phyloP scores from a whole-genome alignment of 2,329 filamentous ascomycete genomes.

The Fusarium sp. region DNA sequence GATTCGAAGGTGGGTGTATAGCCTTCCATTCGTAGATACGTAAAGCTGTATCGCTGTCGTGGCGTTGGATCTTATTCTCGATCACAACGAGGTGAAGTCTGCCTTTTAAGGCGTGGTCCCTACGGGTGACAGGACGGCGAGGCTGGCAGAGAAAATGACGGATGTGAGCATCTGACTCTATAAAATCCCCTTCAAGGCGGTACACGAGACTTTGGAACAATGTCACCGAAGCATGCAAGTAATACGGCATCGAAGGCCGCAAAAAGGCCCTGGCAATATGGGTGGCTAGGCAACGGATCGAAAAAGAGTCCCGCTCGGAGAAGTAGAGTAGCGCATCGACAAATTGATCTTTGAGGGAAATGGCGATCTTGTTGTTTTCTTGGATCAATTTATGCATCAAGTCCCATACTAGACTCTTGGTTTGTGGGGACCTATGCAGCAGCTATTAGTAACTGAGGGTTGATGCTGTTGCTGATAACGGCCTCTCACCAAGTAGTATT shows the following conservation, averaged over 20 bases:
- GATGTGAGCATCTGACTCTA: slow-evolving; percentile 20
- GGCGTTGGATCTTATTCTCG: slow-evolving; percentile 45
- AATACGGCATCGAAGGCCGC: slow-evolving; percentile 41
- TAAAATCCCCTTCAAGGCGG: slow-evolving; percentile 36
- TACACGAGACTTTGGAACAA: slow-evolving; percentile 43
- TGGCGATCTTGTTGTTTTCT: neutral
- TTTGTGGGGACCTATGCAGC: neutral
- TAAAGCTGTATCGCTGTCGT: slow-evolving; percentile 38
- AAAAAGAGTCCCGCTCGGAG: slow-evolving; percentile 35
- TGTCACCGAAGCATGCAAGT: slow-evolving; percentile 40
- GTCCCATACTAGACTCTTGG: neutral
- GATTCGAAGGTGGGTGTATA: slow-evolving; percentile 32
- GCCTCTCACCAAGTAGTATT: slow-evolving; percentile 36
- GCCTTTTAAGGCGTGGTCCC: slow-evolving; percentile 39
- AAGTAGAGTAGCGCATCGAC: neutral
- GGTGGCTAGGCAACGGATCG: slow-evolving; percentile 32
- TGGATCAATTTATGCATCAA: neutral
- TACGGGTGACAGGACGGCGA: slow-evolving; percentile 23
- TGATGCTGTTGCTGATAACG: too few species aligned
- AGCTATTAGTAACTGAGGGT: neutral
- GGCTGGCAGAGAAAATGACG: slow-evolving; percentile 4
- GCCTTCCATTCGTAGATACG: slow-evolving; percentile 44
- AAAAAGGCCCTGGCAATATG: slow-evolving; percentile 26
- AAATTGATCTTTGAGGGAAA: neutral
- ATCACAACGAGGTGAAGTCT: slow-evolving; percentile 44